Conservation (phyloP, 192 early-diverging fungal genomes). For the Gorgonomyces haynaldii region DNA sequence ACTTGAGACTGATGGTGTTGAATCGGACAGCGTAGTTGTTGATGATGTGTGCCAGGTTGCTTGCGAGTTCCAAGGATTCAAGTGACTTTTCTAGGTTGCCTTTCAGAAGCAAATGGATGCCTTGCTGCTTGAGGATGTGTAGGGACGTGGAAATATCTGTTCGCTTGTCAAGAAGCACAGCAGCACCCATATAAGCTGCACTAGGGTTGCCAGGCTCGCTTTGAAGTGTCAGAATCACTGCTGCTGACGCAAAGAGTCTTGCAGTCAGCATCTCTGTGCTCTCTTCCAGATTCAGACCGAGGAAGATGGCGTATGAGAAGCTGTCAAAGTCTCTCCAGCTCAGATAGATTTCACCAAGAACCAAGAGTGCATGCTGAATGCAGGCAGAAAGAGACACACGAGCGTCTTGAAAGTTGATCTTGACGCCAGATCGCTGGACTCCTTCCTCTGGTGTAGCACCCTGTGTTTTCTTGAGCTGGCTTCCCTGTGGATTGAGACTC, state of each 20-base stretch:
- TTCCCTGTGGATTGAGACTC: neutral
- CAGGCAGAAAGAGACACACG: neutral
- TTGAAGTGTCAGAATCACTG: neutral
- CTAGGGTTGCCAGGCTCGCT: too few relatives aligned
- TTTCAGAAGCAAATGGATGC: slow-evolving; percentile 22
- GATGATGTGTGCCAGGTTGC: slow-evolving; percentile 13
- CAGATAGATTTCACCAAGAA: slow-evolving; percentile 23
- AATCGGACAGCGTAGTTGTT: too few relatives aligned
- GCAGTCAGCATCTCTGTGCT: slow-evolving; percentile 1
- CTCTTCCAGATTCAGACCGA: slow-evolving; percentile 23
- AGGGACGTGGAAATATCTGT: slow-evolving; percentile 15
- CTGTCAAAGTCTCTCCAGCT: neutral
- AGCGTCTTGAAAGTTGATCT: too few relatives aligned
- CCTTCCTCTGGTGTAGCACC: neutral
- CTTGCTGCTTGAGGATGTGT: slow-evolving; percentile 12
- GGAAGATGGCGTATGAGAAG: slow-evolving; percentile 18
- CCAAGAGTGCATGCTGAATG: slow-evolving; percentile 14
- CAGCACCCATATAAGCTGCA: slow-evolving; percentile 26
- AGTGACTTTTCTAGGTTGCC: slow-evolving; percentile 23
- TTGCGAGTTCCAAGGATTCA: slow-evolving; percentile 14
- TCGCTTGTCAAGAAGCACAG: slow-evolving; percentile 12
- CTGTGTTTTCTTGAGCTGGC: slow-evolving; percentile 1
- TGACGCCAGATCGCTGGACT: too few relatives aligned
- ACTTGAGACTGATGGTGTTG: too few relatives aligned
- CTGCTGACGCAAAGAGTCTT: slow-evolving; percentile 1